Base-by-base conservation (phyloP, 2,329 filamentous ascomycete species). In the Botrytis deweyae region DNA sequence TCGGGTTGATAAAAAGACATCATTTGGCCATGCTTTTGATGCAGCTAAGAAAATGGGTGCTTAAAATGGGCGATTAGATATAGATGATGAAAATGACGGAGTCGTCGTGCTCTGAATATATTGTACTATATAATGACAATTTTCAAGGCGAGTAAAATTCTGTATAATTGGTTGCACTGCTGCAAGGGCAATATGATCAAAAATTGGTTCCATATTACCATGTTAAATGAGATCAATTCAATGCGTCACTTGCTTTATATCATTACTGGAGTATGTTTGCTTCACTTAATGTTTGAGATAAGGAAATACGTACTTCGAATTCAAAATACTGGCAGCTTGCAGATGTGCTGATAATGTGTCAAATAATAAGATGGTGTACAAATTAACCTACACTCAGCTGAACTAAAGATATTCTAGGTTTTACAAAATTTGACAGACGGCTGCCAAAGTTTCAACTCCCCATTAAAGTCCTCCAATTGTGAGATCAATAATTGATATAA, bases 1-100 rank as follows among this genome's bases (percentile, higher is more conserved):
- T 25, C 46, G 18, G 10, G 25, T 75, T 38, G 10, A 61, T 7
- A 73, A 66, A 4, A 69, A 70, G 46, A 71, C 59, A 46, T n/a
- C 66, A 33, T 55, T 72, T 38, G 59, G 70, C 52, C 55, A 66
- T 58, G 69, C 16, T 33, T 42, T 74, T 22, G 58, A 65, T 40
- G 55, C 70, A 29, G 72, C 64, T 33, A 75, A 75, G 69, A 76
- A 63, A 33, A 44, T 69, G 36, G 74, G 71, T 29, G 71, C 58
- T 38, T 63, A 14, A 70, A 69, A 44, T 42, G 8, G 49, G n/a
- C 9, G 16, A 40, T 16, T 40, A 16, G 9, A 29, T 44, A 36
- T 20, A 20, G n/a, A 7, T 46, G 3, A n/a, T 44, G 14, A 62
- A 38, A 9, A 6, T 22, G n/a, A 25, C n/a, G 36, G 14, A n/a